Conservation (phyloP, 345 rosid genomes). For the Hevea brasiliensis region DNA sequence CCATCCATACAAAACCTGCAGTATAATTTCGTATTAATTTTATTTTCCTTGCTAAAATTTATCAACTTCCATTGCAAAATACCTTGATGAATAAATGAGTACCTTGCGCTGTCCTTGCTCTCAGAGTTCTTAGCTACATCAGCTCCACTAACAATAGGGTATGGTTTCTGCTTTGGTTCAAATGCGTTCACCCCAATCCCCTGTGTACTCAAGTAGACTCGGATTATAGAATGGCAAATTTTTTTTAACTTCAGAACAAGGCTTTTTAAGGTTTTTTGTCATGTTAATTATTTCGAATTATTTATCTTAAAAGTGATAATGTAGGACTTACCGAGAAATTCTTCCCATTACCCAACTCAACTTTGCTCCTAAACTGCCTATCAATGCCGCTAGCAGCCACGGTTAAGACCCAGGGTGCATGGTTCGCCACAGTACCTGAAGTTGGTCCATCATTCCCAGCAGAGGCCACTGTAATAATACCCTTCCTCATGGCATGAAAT, state of each 20-base stretch:
- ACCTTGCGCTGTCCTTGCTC: slow-evolving; percentile 48
- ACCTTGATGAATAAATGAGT: background rate
- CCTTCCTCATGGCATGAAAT: slow-evolving; percentile 76
- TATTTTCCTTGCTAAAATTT: background rate
- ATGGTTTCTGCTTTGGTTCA: slow-evolving; percentile 47
- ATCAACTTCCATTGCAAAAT: background rate
- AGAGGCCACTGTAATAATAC: slow-evolving; percentile 74
- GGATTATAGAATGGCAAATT: background rate
- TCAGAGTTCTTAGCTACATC: slow-evolving; percentile 50
- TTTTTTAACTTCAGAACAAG: background rate
- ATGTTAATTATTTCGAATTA: background rate
- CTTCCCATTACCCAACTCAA: slow-evolving; percentile 66
- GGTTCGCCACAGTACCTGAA: slow-evolving; percentile 50
- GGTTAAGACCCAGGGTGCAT: slow-evolving; percentile 87
- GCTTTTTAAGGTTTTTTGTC: background rate
- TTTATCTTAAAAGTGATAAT: background rate
- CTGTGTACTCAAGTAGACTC: slow-evolving; percentile 24
- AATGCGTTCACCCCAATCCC: slow-evolving; percentile 69
- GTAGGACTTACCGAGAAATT: slow-evolving; percentile 42
- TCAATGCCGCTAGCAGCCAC: slow-evolving; percentile 87
- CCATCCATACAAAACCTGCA: slow-evolving; percentile 57
- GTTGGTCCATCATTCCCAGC: slow-evolving; percentile 82
- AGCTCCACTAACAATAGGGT: slow-evolving; percentile 71
- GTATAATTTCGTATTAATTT: background rate
- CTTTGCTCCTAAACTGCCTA: slow-evolving; percentile 61